Percentiles rank a stretch among this genome's conserved stretches.
phyloP scores from a whole-genome alignment of 2,329 filamentous ascomycete genomes.

The Fusarium acutatum region DNA sequence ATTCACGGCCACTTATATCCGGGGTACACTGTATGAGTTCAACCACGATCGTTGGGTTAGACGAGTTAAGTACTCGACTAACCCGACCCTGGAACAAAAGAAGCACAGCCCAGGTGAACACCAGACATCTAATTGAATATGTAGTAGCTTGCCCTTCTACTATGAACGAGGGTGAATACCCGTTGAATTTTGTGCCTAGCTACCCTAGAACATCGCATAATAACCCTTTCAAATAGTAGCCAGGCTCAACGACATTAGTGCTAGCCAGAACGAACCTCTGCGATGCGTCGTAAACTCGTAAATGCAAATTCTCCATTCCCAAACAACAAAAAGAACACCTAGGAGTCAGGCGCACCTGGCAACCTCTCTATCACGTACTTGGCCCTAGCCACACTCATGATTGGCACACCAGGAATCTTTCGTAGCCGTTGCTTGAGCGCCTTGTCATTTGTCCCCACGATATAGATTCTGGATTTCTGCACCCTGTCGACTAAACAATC shows the following conservation, averaged over 20 bases:
- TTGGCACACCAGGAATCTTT: conserved; percentile 73
- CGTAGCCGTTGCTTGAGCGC: conserved; percentile 84
- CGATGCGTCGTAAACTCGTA: conserved; percentile 25
- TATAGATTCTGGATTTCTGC: conserved; percentile 78
- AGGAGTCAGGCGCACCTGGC: conserved; percentile 78
- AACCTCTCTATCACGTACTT: conserved; percentile 96
- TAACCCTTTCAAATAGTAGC: background rate
- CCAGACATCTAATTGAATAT: background rate
- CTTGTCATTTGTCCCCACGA: conserved; percentile 80
- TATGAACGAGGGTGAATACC: background rate
- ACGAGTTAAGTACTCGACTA: background rate
- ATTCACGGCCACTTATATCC: background rate
- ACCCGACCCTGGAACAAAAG: background rate
- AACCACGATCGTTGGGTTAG: background rate
- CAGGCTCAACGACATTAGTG: background rate
- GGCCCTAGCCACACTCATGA: conserved; percentile 83
- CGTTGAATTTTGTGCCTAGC: background rate
- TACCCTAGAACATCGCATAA: background rate
- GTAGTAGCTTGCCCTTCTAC: background rate
- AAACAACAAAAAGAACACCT: conserved; percentile 17
- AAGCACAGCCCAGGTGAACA: background rate
- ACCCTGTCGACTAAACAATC: conserved; percentile 84
- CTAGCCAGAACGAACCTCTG: background rate
- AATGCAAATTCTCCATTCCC: conserved; percentile 23
- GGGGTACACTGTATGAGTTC: too few relatives aligned